Percentiles rank a stretch among this genome's conserved stretches.
These are phyloP conservation scores for Eucalyptus polybractea DNA, from an alignment of 345 rosid species.

Conservation along the genomic window DNA sequence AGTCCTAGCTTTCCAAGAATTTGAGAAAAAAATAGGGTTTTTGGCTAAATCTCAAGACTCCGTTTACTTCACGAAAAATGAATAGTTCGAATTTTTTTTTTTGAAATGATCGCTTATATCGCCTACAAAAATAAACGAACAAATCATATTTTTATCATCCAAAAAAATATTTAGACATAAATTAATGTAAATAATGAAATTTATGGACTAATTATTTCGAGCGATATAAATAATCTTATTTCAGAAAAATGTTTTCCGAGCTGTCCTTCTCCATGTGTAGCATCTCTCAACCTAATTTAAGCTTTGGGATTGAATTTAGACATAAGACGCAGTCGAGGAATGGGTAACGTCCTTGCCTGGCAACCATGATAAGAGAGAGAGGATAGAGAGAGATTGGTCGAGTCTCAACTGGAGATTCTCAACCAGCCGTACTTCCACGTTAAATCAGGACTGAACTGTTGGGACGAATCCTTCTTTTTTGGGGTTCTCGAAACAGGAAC, in stretches of 20 bases:
- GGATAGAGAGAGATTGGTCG: not conserved
- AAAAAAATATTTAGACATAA: too few relatives aligned
- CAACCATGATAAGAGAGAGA: not conserved
- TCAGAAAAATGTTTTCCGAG: too few relatives aligned
- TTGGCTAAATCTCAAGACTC: too few relatives aligned
- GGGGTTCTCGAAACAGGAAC: not conserved
- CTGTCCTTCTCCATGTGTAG: not conserved
- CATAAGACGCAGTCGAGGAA: not conserved
- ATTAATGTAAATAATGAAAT: too few relatives aligned
- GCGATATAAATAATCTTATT: too few relatives aligned
- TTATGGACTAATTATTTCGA: too few relatives aligned
- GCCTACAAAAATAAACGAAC: not conserved
- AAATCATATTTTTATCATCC: too few relatives aligned
- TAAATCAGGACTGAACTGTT: not conserved
- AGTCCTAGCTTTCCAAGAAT: not conserved
- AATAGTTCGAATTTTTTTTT: too few relatives aligned
- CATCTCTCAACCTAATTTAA: not conserved
- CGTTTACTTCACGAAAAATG: accelerated
- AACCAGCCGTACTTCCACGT: not conserved
- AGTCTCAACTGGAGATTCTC: not conserved
- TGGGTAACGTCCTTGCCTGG: not conserved
- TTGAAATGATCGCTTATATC: too few relatives aligned
- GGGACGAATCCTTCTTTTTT: not conserved
- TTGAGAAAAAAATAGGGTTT: too few relatives aligned
- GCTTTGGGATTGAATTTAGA: not conserved